Conservation (phyloP, 2,329 filamentous ascomycete species). For the Colletotrichum lindemuthianum region DNA sequence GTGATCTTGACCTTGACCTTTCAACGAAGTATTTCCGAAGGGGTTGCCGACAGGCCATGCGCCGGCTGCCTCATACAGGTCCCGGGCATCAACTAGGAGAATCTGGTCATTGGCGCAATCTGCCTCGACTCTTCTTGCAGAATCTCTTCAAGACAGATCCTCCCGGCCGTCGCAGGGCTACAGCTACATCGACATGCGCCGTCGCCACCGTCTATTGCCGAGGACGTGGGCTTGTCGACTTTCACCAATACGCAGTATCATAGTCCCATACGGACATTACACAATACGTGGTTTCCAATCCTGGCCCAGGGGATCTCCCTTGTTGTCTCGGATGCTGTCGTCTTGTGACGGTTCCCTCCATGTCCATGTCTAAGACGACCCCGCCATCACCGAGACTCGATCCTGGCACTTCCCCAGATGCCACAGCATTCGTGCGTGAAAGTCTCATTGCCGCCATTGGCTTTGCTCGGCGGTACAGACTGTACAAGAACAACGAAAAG, state of each 20-base stretch:
- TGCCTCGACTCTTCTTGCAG: not conserved
- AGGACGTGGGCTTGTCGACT: not conserved
- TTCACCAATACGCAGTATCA: too few relatives aligned
- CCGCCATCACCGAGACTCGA: constrained; percentile 11
- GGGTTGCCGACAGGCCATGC: not conserved
- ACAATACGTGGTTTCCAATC: too few relatives aligned
- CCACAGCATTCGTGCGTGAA: not conserved
- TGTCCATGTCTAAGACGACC: not conserved
- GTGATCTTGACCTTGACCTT: constrained; percentile 7
- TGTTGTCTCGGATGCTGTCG: constrained; percentile 26
- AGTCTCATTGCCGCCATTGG: not conserved
- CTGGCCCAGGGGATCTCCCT: constrained; percentile 5
- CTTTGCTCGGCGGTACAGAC: not conserved
- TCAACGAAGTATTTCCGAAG: constrained; percentile 6
- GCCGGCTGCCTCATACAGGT: constrained; percentile 17
- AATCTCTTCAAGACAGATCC: constrained; percentile 23
- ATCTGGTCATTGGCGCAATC: constrained; percentile 17
- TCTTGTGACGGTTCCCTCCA: constrained; percentile 19
- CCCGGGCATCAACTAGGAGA: constrained; percentile 4
- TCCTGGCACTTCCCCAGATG: constrained; percentile 7
- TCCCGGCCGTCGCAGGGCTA: constrained; percentile 6
- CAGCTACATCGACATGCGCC: constrained; percentile 19
- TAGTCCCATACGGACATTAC: too few relatives aligned
- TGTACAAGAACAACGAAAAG: not conserved
- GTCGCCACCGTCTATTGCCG: constrained; percentile 16